A percentile compares a stretch with the other conserved stretches of the same genome.
Conservation (phyloP, 2,329 filamentous ascomycete genomes). For the Ophiocordyceps sinensis region DNA sequence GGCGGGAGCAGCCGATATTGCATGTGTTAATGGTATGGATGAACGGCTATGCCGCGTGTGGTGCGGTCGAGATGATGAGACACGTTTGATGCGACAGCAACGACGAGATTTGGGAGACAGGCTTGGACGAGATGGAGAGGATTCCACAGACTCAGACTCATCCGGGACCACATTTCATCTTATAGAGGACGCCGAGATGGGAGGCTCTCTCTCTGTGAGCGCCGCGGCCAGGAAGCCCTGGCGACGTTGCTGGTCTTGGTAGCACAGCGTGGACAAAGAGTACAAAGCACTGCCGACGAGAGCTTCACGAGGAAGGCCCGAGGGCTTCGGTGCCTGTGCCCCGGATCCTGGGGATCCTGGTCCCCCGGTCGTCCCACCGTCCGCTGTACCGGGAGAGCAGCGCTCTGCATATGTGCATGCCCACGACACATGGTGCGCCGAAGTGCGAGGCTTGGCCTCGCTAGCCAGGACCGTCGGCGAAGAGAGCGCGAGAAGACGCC, state of each 20-base stretch:
- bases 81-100: not conserved
- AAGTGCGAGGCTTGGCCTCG: no score
- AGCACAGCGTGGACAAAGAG: no score
- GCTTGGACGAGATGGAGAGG: no score
- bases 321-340: not conserved
- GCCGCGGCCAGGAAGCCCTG: no score
- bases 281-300: no score
- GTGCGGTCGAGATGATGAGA: not conserved
- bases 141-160: no score
- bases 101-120: not conserved
- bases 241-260: no score
- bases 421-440: no score
- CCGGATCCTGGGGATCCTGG: not conserved
- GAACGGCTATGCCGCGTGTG: not conserved
- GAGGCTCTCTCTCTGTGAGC: no score
- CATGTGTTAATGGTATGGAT: not conserved
- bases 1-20: conserved; percentile 1
- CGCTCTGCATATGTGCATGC: no score
- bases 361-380: not conserved
- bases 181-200: not conserved
- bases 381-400: not conserved
- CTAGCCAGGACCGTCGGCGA: not conserved
- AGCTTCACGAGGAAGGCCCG: no score
- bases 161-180: not conserved
- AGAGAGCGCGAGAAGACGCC: not conserved